Conservation (phyloP, 768 basidiomycete genomes). For the Pisolithus albus region DNA sequence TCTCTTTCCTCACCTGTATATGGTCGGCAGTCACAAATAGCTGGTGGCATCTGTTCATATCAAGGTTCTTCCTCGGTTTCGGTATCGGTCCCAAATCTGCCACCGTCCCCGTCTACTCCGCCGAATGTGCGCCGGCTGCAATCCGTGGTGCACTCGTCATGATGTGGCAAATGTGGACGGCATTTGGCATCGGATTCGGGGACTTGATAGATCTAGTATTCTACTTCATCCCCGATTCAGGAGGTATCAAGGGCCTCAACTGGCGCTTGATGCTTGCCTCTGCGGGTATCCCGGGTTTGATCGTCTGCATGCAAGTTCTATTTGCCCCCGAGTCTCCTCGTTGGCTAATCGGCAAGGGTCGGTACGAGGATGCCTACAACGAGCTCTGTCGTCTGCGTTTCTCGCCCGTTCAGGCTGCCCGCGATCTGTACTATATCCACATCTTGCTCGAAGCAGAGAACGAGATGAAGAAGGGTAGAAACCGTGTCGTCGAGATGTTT, state of each 20-base stretch:
- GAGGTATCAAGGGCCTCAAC: constrained; percentile 53
- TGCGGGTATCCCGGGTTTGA: constrained; percentile 49
- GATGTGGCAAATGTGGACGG: constrained; percentile 92
- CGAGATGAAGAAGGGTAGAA: constrained; percentile 47
- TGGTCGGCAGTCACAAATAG: constrained; percentile 49
- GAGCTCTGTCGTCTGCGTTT: constrained; percentile 64
- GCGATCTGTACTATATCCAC: constrained; percentile 60
- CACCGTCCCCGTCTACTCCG: constrained; percentile 59
- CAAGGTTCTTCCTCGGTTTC: constrained; percentile 45
- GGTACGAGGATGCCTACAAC: constrained; percentile 60
- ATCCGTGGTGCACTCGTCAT: constrained; percentile 89
- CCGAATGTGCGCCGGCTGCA: constrained; percentile 71
- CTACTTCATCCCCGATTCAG: constrained; percentile 41
- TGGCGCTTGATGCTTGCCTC: constrained; percentile 79
- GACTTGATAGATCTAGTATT: constrained; percentile 61
- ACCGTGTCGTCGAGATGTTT: constrained; percentile 62
- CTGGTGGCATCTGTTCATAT: constrained; percentile 53
- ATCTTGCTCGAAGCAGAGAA: constrained; percentile 43
- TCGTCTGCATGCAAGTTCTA: constrained; percentile 39
- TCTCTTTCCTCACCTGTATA: constrained; percentile 48
- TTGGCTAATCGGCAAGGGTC: constrained; percentile 38
- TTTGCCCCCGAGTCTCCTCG: constrained; percentile 54
- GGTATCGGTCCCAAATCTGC: constrained; percentile 49
- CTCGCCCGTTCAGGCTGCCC: constrained; percentile 67
- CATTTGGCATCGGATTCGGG: constrained; percentile 77